These are phyloP conservation scores for Postia placenta DNA, from an alignment of 768 basidiomycete species.

Conservation along the genomic window DNA sequence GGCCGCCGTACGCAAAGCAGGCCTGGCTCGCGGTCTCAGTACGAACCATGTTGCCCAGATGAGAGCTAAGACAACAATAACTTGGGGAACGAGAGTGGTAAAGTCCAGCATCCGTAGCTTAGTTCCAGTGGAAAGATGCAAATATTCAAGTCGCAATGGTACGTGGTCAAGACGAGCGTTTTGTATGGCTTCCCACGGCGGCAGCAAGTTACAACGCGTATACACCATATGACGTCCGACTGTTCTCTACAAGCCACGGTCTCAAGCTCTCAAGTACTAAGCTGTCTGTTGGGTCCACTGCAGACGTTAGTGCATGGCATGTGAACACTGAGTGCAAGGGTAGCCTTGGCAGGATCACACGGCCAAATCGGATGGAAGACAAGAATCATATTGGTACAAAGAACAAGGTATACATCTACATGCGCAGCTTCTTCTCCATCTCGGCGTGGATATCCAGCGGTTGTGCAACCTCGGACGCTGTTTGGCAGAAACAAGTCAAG, in stretches of 20 bases:
- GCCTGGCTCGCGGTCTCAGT: conserved; percentile 3
- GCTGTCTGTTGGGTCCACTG: too few relatives aligned
- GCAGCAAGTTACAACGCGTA: too few relatives aligned
- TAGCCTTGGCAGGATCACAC: too few relatives aligned
- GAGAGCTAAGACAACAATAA: background rate
- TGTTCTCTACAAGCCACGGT: too few relatives aligned
- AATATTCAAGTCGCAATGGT: background rate
- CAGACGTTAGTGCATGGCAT: too few relatives aligned
- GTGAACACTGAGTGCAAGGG: too few relatives aligned
- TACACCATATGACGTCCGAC: too few relatives aligned
- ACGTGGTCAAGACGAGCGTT: too few relatives aligned
- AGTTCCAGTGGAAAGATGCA: background rate
- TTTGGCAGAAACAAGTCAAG: background rate
- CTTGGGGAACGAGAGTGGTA: background rate
- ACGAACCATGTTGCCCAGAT: conserved; percentile 8
- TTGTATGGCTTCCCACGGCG: too few relatives aligned
- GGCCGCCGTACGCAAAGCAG: conserved; percentile 62
- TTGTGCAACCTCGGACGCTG: conserved; percentile 26
- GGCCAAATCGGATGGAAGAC: too few relatives aligned
- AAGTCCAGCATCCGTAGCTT: background rate
- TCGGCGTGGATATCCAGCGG: conserved; percentile 38
- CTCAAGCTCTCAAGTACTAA: too few relatives aligned
- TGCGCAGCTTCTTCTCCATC: conserved; percentile 43
- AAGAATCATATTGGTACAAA: too few relatives aligned
- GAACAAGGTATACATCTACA: conserved; percentile 21